Conservation (phyloP, 1,284 basidiomycete species). For the Porogramme epimiltina region DNA sequence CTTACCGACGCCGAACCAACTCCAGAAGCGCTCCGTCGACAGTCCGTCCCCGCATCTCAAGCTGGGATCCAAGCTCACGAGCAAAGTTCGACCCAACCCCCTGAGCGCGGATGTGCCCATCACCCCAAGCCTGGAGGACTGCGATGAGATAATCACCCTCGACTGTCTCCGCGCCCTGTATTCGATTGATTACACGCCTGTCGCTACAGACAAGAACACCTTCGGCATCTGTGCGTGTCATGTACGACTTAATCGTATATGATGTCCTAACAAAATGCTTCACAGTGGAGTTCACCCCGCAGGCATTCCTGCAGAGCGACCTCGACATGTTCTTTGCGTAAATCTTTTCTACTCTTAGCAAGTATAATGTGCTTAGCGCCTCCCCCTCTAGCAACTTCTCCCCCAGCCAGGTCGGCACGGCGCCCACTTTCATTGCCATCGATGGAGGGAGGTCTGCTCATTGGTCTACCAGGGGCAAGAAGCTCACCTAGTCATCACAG, state of each 20-base stretch:
- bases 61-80: constrained; percentile 41
- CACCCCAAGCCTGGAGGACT: constrained; percentile 31
- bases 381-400: constrained; percentile 36
- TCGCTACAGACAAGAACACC: constrained; percentile 45
- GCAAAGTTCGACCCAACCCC: no score
- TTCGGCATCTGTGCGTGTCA: constrained; percentile 47
- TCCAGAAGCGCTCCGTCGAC: constrained; percentile 20
- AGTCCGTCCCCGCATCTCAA: constrained; percentile 30
- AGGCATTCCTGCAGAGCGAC: constrained; percentile 45
- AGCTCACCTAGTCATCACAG: no score
- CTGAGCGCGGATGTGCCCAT: constrained; percentile 25
- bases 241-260: not conserved
- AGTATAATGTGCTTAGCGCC: not conserved
- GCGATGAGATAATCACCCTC: constrained; percentile 52
- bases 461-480: not conserved
- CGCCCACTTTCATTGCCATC: constrained; percentile 46
- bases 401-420: constrained; percentile 33
- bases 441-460: constrained; percentile 55
- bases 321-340: constrained; percentile 46
- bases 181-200: constrained; percentile 48
- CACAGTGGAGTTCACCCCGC: constrained; percentile 52
- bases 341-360: constrained; percentile 12
- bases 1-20: constrained; percentile 9
- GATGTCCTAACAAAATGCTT: not conserved
- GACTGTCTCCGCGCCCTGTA: constrained; percentile 58